A percentile compares a stretch with the other conserved stretches of the same genome.
These are phyloP conservation scores for Balansia obtecta DNA, from an alignment of 2,329 filamentous ascomycete genomes.

Conservation along the genomic window DNA sequence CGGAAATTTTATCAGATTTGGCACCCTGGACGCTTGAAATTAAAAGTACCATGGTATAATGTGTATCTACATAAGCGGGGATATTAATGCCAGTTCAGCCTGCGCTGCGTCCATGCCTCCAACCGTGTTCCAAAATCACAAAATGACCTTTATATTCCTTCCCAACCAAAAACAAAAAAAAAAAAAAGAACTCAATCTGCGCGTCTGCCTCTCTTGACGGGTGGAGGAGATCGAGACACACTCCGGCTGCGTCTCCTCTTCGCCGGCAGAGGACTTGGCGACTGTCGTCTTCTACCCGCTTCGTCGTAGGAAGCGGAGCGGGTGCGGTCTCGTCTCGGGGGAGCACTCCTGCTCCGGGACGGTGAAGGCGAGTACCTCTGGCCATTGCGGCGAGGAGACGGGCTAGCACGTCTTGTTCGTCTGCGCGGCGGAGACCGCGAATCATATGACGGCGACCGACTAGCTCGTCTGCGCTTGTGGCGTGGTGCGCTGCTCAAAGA, in stretches of 20 bases:
- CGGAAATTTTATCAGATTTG: too few relatives aligned
- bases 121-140: background rate
- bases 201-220: constrained; percentile 19
- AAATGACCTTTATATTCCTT: background rate
- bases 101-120: background rate
- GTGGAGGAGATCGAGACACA: constrained; percentile 19
- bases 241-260: constrained; percentile 17
- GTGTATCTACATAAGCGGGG: background rate
- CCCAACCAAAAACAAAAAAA: background rate
- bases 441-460: background rate
- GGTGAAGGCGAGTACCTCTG: constrained; percentile 13
- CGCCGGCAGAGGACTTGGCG: constrained; percentile 13
- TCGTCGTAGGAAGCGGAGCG: constrained; percentile 4
- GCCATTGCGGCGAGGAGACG: constrained; percentile 11
- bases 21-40: background rate
- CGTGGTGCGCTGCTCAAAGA: constrained; percentile 1
- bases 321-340: constrained; percentile 5
- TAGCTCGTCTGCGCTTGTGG: background rate
- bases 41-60: background rate
- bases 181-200: constrained; percentile 13
- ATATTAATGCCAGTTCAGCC: background rate
- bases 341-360: constrained; percentile 12
- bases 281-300: constrained; percentile 7
- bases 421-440: constrained; percentile 4
- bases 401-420: background rate